phyloP scores from a whole-genome alignment of 768 basidiomycete genomes.

The Rhodotorula kratochvilovae region DNA sequence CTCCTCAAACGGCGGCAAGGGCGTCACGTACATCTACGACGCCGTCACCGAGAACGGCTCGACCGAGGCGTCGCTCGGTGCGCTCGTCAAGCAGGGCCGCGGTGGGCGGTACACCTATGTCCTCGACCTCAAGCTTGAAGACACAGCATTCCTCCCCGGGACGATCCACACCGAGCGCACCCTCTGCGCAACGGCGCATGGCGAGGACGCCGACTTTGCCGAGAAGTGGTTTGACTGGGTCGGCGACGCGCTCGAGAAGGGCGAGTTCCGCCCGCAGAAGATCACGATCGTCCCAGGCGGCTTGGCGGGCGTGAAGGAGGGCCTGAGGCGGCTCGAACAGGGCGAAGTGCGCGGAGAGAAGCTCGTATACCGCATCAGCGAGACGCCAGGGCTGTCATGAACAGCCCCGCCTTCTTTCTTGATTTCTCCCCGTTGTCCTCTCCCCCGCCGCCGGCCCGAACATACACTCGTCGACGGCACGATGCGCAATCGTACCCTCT shows the following conservation, averaged over 20 bases:
- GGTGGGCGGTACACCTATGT: conserved; percentile 24
- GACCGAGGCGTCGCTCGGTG: conserved; percentile 9
- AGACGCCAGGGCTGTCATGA: conserved; percentile 31
- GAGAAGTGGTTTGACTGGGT: conserved; percentile 33
- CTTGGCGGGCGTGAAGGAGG: conserved; percentile 40
- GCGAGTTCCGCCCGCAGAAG: conserved; percentile 36
- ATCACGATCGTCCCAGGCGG: conserved; percentile 41
- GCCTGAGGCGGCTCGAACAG: conserved; percentile 37
- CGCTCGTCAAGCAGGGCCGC: conserved; percentile 15
- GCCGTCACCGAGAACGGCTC: conserved; percentile 36
- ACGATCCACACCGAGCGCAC: conserved; percentile 26
- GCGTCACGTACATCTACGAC: conserved; percentile 22
- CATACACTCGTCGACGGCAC: too few relatives aligned
- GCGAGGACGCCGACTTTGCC: conserved; percentile 36
- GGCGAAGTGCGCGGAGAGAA: conserved; percentile 41
- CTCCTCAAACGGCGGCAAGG: conserved; percentile 7
- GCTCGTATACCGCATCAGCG: conserved; percentile 41
- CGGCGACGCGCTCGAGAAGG: conserved; percentile 38
- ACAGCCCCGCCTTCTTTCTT: too few relatives aligned
- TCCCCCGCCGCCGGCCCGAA: too few relatives aligned
- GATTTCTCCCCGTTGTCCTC: too few relatives aligned
- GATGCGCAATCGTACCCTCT: too few relatives aligned
- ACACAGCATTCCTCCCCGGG: not conserved
- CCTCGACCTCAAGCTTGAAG: conserved; percentile 12
- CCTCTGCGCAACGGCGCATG: conserved; percentile 37